phyloP scores from a whole-genome alignment of 441 rosid species.

The Omphalea diandra region DNA sequence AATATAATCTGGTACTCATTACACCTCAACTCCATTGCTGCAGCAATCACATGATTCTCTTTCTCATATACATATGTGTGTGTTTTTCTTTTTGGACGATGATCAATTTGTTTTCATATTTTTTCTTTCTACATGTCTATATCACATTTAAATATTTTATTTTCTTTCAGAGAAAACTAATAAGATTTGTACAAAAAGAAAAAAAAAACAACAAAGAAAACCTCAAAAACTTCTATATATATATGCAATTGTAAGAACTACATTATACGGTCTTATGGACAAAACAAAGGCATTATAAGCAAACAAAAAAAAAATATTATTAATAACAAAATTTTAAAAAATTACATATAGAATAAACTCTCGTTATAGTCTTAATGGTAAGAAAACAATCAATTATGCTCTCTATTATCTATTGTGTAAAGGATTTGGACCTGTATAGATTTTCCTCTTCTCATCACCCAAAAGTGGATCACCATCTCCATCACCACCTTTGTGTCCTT shows the following conservation, averaged over 20 bases:
- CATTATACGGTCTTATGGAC: no score
- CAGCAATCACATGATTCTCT: neutral
- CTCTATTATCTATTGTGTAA: slow-evolving; percentile 55
- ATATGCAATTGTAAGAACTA: no score
- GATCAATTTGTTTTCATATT: neutral
- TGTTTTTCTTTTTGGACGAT: neutral
- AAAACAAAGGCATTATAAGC: neutral
- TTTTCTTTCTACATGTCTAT: neutral
- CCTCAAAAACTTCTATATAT: neutral
- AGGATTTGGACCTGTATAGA: slow-evolving; percentile 85
- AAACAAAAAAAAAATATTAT: neutral
- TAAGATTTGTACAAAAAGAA: neutral
- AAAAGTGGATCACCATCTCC: slow-evolving; percentile 36
- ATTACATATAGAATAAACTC: neutral
- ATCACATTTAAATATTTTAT: neutral
- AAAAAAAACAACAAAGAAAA: neutral
- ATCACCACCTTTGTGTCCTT: slow-evolving; percentile 16
- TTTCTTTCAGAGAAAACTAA: neutral
- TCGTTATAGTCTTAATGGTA: neutral
- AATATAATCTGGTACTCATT: slow-evolving; percentile 7
- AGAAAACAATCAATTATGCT: neutral
- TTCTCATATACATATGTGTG: no score
- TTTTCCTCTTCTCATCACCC: slow-evolving; percentile 68
- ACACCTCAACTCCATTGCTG: neutral
- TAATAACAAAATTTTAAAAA: neutral